These are phyloP conservation scores for Alternaria sp. DNA, from an alignment of 2,329 filamentous ascomycete species.

Conservation along the genomic window DNA sequence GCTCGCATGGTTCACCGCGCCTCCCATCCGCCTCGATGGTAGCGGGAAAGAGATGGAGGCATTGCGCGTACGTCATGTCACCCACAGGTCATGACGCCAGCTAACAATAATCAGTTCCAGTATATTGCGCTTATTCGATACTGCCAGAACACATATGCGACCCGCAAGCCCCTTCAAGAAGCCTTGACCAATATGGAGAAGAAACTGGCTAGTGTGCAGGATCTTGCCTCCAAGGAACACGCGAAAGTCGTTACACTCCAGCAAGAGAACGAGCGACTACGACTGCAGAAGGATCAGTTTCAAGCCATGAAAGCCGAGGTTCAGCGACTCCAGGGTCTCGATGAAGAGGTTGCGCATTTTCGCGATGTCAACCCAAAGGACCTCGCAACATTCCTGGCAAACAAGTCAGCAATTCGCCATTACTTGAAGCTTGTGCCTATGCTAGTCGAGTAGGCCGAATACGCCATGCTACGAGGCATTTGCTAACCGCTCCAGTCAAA, in stretches of 20 bases:
- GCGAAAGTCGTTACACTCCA: conserved; percentile 34
- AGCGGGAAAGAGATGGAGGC: conserved; percentile 50
- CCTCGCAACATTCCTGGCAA: conserved; percentile 25
- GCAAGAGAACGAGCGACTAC: conserved; percentile 27
- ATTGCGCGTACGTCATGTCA: conserved; percentile 43
- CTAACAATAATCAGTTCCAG: conserved; percentile 53
- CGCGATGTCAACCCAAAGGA: conserved; percentile 25
- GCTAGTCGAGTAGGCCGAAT: conserved; percentile 31
- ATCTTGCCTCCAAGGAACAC: conserved; percentile 46
- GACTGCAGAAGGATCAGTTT: conserved; percentile 11
- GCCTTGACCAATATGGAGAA: conserved; percentile 23
- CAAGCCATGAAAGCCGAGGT: conserved; percentile 20
- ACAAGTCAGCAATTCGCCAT: conserved; percentile 34
- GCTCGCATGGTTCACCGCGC: conserved; percentile 50
- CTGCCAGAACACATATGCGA: conserved; percentile 28
- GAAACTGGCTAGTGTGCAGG: conserved; percentile 36
- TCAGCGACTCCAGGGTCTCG: conserved; percentile 22
- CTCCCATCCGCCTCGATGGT: conserved; percentile 52
- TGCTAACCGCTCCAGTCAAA: conserved; percentile 36
- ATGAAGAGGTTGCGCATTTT: conserved; percentile 26
- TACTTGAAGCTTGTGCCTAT: conserved; percentile 37
- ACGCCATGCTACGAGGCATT: background rate
- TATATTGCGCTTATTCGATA: conserved; percentile 46
- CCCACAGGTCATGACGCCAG: background rate
- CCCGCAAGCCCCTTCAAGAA: conserved; percentile 24